phyloP scores from a whole-genome alignment of 495 filamentous ascomycete genomes.

The Apiosordaria backusii region DNA sequence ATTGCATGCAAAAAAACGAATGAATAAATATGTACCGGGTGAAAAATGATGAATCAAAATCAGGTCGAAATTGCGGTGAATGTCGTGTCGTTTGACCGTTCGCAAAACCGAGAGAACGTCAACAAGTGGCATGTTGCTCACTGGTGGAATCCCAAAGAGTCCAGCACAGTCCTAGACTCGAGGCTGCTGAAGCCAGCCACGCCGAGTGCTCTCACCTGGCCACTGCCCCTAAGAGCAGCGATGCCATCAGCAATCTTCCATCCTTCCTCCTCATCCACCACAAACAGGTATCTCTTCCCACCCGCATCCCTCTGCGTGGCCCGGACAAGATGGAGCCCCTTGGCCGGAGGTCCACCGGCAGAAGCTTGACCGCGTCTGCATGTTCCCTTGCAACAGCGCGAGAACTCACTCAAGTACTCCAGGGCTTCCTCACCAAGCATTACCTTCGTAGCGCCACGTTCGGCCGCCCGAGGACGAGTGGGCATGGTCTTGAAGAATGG shows the following conservation, averaged over 20 bases:
- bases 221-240: slow-evolving; percentile 66
- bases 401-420: slow-evolving; percentile 53
- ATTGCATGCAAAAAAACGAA: slow-evolving; percentile 2
- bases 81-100: background rate
- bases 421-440: slow-evolving; percentile 61
- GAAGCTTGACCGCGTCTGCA: slow-evolving; percentile 46
- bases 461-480: slow-evolving; percentile 37
- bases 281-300: slow-evolving; percentile 76
- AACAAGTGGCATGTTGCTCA: background rate
- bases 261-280: slow-evolving; percentile 75
- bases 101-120: background rate
- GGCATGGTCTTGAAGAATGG: slow-evolving; percentile 39
- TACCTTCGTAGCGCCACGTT: slow-evolving; percentile 45
- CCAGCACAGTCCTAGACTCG: slow-evolving; percentile 60
- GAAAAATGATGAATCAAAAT: background rate
- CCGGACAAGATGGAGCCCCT: slow-evolving; percentile 71
- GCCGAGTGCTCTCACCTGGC: slow-evolving; percentile 64
- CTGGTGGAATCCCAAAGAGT: slow-evolving; percentile 52
- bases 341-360: slow-evolving; percentile 50
- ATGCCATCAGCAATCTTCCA: slow-evolving; percentile 91
- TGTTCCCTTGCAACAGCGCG: slow-evolving; percentile 59
- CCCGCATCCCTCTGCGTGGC: slow-evolving; percentile 81
- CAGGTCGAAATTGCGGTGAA: background rate
- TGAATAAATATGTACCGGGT: slow-evolving; percentile 12
- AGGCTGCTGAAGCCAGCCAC: slow-evolving; percentile 55